These are phyloP conservation scores for sorghum (Sorghum bicolor) DNA, from an alignment of 176 grass and related monocot species.

Conservation along the genomic window DNA sequence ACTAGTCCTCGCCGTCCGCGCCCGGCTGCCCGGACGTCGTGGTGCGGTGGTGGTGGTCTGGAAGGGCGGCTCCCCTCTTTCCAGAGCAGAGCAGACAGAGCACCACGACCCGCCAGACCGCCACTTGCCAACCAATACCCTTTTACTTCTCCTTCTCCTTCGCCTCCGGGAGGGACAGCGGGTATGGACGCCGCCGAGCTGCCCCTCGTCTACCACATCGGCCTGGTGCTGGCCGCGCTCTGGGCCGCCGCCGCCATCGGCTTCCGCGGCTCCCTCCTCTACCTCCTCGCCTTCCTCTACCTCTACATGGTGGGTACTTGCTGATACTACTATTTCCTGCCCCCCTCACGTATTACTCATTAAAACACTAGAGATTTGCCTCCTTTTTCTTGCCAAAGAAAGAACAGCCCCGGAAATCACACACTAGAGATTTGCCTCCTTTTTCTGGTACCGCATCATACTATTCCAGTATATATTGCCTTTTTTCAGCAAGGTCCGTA, in stretches of 20 bases:
- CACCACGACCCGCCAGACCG: background rate
- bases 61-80: background rate
- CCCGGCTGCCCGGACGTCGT: background rate
- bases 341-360: background rate
- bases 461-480: background rate
- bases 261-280: conserved; percentile 46
- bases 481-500: background rate
- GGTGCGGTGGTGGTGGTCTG: background rate
- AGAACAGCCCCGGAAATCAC: background rate
- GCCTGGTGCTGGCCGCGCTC: conserved; percentile 52
- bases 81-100: background rate
- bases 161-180: no score
- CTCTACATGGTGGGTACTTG: conserved; percentile 78
- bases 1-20: background rate
- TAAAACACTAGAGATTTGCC: background rate
- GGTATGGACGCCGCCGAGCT: conserved; percentile 68
- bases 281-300: conserved; percentile 80
- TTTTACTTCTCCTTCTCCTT: background rate
- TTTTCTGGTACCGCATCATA: background rate
- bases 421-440: no score
- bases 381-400: background rate
- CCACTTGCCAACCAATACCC: background rate
- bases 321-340: background rate
- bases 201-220: conserved; percentile 72
- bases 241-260: conserved; percentile 64